Conservation (phyloP, 225 moss, liverwort and hornwort genomes). For the Marchantia polymorpha region DNA sequence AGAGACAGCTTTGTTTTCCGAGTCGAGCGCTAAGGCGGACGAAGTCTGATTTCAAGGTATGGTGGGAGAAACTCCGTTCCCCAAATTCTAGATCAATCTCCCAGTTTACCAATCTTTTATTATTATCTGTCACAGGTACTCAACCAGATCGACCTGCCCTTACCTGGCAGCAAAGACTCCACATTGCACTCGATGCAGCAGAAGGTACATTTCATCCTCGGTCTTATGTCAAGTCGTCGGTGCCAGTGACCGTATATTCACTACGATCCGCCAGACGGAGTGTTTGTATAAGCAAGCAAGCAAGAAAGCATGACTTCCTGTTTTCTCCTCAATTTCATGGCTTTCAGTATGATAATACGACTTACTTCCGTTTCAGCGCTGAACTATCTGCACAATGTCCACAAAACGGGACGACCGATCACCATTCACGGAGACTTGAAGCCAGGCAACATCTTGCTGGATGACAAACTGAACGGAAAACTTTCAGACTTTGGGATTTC, state of each 20-base stretch:
- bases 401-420: conserved; percentile 12
- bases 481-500: conserved; percentile 31
- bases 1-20: no score
- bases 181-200: conserved; percentile 15
- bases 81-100: not conserved
- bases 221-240: not conserved
- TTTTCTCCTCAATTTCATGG: not conserved
- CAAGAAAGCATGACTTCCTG: not conserved
- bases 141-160: not conserved
- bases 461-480: conserved; percentile 12
- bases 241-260: not conserved
- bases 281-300: not conserved
- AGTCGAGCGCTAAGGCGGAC: no score
- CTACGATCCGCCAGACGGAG: no score
- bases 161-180: conserved; percentile 16
- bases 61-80: no score
- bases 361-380: conserved; percentile 12
- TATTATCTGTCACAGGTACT: not conserved
- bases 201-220: not conserved
- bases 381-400: conserved; percentile 22
- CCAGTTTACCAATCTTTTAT: not conserved
- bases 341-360: not conserved
- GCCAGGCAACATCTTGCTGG: conserved; percentile 20
- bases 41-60: no score
- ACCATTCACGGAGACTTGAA: conserved; percentile 16